These are phyloP conservation scores for Nicotiana attenuata DNA, from an alignment of 257 asterid species.

Conservation along the genomic window DNA sequence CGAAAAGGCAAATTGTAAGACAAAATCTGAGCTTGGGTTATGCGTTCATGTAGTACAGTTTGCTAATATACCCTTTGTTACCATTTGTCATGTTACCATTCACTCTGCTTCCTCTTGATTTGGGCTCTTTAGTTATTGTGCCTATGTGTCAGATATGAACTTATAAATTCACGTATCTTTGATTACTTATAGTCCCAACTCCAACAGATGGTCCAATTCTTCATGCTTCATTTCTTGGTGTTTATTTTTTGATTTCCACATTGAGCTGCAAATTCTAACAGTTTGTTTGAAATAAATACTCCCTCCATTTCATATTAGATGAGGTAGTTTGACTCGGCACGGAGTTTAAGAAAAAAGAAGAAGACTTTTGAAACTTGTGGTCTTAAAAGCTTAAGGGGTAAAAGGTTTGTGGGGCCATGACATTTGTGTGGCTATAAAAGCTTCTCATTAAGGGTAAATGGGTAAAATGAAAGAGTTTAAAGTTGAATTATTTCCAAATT, in stretches of 20 bases:
- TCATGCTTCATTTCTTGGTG: slow-evolving; percentile 1
- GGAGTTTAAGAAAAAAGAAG: no score
- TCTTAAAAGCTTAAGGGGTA: no score
- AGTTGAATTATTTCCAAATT: no score
- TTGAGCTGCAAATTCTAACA: neutral
- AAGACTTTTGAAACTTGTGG: no score
- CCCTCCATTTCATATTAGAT: no score
- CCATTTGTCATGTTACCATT: neutral
- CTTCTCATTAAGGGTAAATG: no score
- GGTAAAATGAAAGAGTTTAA: no score
- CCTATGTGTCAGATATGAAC: neutral
- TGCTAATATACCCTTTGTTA: neutral
- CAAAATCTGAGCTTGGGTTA: slow-evolving; percentile 1
- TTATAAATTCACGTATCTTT: neutral
- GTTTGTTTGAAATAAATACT: neutral
- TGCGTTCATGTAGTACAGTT: neutral
- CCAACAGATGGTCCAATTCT: neutral
- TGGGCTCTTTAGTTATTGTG: neutral
- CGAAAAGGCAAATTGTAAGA: slow-evolving; percentile 67
- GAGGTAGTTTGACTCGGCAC: no score
- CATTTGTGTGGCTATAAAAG: no score
- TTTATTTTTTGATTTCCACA: neutral
- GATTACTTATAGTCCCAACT: neutral
- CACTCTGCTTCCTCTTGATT: neutral
- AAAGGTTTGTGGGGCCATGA: no score